Conservation (phyloP, 2,329 filamentous ascomycete species). For the Colletotrichum orbiculare region DNA sequence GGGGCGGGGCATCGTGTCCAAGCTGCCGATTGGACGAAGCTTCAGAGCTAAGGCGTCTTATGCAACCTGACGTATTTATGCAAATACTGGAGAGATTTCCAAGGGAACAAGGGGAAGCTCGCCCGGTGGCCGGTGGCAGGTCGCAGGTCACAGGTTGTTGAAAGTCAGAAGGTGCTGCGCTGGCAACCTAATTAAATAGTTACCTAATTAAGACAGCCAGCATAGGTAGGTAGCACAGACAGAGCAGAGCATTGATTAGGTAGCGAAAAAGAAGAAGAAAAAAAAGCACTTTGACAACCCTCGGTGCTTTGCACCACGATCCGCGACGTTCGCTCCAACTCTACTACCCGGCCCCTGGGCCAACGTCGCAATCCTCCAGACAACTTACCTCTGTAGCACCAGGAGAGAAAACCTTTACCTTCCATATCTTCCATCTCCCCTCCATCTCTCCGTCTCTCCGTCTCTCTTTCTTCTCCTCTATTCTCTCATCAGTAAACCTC, state of each 20-base stretch:
- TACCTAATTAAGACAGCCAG: too few relatives aligned
- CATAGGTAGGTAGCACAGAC: too few relatives aligned
- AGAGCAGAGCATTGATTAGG: conserved; percentile 1
- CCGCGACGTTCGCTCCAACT: conserved; percentile 34
- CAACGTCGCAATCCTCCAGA: conserved; percentile 8
- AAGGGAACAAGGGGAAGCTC: neutral
- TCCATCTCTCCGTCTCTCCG: too few relatives aligned
- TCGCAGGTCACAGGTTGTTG: neutral
- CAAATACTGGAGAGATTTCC: conserved; percentile 18
- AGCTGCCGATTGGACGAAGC: conserved; percentile 27
- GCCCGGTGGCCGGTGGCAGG: neutral
- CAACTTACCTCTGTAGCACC: neutral
- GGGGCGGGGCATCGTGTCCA: neutral
- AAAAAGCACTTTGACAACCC: conserved; percentile 32
- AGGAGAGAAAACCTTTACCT: neutral
- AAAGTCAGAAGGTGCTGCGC: neutral
- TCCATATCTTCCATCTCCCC: neutral
- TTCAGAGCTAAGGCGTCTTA: neutral
- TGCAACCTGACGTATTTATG: conserved; percentile 34
- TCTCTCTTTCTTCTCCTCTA: too few relatives aligned
- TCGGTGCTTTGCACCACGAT: conserved; percentile 35
- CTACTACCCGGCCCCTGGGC: conserved; percentile 28
- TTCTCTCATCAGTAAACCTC: too few relatives aligned
- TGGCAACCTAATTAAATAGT: neutral
- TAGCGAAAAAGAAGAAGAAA: neutral